Conservation (phyloP, 169 alveolate species). For the Plasmodium gonderi region DNA sequence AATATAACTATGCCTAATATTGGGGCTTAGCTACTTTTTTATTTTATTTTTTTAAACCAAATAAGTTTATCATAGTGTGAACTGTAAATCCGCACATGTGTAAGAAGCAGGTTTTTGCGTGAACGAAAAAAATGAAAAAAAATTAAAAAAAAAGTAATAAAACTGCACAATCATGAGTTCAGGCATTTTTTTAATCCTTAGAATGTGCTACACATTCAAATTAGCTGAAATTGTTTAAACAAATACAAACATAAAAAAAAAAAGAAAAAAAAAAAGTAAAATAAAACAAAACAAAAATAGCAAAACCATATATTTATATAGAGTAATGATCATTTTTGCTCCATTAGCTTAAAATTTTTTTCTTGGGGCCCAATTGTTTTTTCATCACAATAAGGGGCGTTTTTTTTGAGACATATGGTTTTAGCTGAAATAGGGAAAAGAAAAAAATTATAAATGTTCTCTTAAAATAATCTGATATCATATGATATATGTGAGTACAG, state of each 20-base stretch:
- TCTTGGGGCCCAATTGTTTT: constrained; percentile 51
- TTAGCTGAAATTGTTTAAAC: not conserved
- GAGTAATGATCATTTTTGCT: not conserved
- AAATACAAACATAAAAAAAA: not conserved
- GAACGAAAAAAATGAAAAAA: not conserved
- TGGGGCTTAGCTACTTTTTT: not conserved
- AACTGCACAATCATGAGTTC: not conserved
- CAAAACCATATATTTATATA: not conserved
- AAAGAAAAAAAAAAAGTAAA: not conserved
- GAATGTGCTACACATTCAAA: not conserved
- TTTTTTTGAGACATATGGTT: constrained; percentile 84
- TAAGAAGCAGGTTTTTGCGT: too few relatives aligned
- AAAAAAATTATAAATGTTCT: too few relatives aligned
- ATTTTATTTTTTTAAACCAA: not conserved
- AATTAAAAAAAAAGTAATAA: not conserved
- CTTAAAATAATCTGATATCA: too few relatives aligned
- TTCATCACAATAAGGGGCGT: constrained; percentile 77
- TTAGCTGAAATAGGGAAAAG: constrained; percentile 66
- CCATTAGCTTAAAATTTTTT: constrained; percentile 31
- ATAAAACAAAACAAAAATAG: not conserved
- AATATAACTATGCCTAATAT: not conserved
- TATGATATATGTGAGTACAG: not conserved
- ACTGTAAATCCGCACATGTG: too few relatives aligned
- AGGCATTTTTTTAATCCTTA: not conserved
- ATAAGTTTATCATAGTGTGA: too few relatives aligned